A percentile compares a stretch with the other conserved stretches of the same genome.
phyloP scores from a whole-genome alignment of 208 protist species.

The Trypanosoma scelopori region DNA sequence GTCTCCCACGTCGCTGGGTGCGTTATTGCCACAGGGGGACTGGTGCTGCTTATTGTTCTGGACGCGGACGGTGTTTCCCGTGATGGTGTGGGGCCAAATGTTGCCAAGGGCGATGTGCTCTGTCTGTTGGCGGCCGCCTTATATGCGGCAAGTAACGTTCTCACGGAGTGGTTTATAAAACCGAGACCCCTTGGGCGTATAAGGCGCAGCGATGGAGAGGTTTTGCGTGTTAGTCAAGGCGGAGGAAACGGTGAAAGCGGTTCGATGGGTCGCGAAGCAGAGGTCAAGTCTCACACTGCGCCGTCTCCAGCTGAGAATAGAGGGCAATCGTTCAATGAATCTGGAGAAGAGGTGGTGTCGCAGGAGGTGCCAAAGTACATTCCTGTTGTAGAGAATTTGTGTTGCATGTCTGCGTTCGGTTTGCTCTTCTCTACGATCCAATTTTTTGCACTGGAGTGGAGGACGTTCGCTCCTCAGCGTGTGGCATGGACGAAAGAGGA shows the following conservation, averaged over 20 bases:
- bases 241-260: not conserved
- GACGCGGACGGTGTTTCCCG: slow-evolving; percentile 71
- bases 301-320: not conserved
- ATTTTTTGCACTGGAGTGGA: slow-evolving; percentile 81
- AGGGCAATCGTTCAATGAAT: not conserved
- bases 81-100: slow-evolving; percentile 32
- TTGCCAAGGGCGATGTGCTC: slow-evolving; percentile 83
- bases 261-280: too few relatives aligned
- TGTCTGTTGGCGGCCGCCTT: slow-evolving; percentile 69
- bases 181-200: slow-evolving; percentile 6
- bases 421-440: slow-evolving; percentile 68
- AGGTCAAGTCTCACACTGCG: too few relatives aligned
- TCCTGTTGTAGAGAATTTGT: slow-evolving; percentile 74
- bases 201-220: not conserved
- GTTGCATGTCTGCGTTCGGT: slow-evolving; percentile 74
- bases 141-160: slow-evolving; percentile 92
- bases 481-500: slow-evolving; percentile 58
- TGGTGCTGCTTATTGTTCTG: slow-evolving; percentile 73
- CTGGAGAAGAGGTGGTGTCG: slow-evolving; percentile 13
- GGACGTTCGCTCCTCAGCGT: slow-evolving; percentile 43
- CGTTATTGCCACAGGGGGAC: slow-evolving; percentile 72
- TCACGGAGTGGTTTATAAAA: slow-evolving; percentile 89
- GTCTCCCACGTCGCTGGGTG: slow-evolving; percentile 84
- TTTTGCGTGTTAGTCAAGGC: not conserved
- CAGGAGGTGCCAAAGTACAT: slow-evolving; percentile 60